These are phyloP conservation scores for Phycomyces blakesleeanus DNA, from an alignment of 192 early-diverging fungal species.

Conservation along the genomic window DNA sequence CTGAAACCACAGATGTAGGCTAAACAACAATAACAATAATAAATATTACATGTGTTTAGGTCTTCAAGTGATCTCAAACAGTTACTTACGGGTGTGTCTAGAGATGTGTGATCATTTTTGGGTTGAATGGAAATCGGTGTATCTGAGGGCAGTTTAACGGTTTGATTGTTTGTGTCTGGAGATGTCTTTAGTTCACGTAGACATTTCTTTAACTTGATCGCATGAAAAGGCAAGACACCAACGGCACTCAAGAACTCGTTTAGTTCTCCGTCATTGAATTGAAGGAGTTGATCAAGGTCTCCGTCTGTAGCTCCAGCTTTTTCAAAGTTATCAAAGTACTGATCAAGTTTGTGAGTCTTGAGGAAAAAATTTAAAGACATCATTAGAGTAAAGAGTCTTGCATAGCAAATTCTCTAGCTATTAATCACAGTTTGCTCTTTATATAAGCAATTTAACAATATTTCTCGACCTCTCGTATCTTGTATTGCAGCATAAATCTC, in stretches of 20 bases:
- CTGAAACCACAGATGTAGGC: background rate
- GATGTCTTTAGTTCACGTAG: conserved; percentile 40
- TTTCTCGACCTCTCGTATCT: too few species aligned
- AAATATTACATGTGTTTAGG: background rate
- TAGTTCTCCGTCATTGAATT: conserved; percentile 50
- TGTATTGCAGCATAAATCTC: too few species aligned
- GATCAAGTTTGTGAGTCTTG: conserved; percentile 43
- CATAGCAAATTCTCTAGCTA: too few species aligned
- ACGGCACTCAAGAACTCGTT: conserved; percentile 43
- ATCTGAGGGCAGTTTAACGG: too few species aligned
- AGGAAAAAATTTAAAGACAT: conserved; percentile 45
- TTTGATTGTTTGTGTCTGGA: conserved; percentile 26
- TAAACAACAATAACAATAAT: background rate
- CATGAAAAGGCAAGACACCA: conserved; percentile 52
- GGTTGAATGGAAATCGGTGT: conserved; percentile 17
- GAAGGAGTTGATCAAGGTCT: conserved; percentile 42
- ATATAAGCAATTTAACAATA: too few species aligned
- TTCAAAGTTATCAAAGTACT: conserved; percentile 42
- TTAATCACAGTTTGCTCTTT: too few species aligned
- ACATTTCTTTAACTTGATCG: conserved; percentile 43
- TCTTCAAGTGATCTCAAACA: background rate
- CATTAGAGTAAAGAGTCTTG: conserved; percentile 17
- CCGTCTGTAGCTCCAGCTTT: conserved; percentile 49
- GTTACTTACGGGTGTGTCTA: background rate
- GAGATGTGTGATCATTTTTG: conserved; percentile 19